phyloP scores from a whole-genome alignment of 2,329 filamentous ascomycete species.

The Diplodia sapinea region DNA sequence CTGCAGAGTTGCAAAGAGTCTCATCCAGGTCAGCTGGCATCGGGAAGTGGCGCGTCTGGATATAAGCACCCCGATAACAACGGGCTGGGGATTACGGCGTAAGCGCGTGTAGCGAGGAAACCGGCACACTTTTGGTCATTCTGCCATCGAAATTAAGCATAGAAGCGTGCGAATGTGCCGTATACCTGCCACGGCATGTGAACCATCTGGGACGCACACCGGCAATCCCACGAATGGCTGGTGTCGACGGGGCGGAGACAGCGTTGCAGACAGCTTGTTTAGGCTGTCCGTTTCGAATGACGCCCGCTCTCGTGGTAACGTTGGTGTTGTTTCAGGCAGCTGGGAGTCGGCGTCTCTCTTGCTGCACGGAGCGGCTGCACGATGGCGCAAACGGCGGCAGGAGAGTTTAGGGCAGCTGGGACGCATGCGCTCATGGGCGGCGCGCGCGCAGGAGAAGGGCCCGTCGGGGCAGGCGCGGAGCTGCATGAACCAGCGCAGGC shows the following conservation, averaged over 20 bases:
- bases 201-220: too few relatives aligned
- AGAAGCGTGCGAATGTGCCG: slow-evolving; percentile 1
- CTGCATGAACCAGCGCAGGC: slow-evolving; percentile 31
- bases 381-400: slow-evolving; percentile 41
- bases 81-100: slow-evolving; percentile 12
- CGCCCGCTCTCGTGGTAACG: not conserved
- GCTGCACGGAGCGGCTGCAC: slow-evolving; percentile 33
- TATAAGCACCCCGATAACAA: slow-evolving; percentile 1
- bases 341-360: not conserved
- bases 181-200: not conserved
- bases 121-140: not conserved
- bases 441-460: slow-evolving; percentile 9
- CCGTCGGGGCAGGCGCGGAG: slow-evolving; percentile 4
- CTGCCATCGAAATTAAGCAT: not conserved
- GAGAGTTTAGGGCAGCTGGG: not conserved
- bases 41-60: slow-evolving; percentile 1
- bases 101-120: slow-evolving; percentile 30
- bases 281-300: not conserved
- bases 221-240: not conserved
- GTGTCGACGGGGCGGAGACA: not conserved
- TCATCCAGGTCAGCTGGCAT: slow-evolving; percentile 10
- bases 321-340: slow-evolving; percentile 12
- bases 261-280: not conserved
- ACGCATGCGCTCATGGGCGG: slow-evolving; percentile 20
- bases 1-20: not conserved